phyloP scores from a whole-genome alignment of 2,329 filamentous ascomycete genomes.

The Fusarium sp. region DNA sequence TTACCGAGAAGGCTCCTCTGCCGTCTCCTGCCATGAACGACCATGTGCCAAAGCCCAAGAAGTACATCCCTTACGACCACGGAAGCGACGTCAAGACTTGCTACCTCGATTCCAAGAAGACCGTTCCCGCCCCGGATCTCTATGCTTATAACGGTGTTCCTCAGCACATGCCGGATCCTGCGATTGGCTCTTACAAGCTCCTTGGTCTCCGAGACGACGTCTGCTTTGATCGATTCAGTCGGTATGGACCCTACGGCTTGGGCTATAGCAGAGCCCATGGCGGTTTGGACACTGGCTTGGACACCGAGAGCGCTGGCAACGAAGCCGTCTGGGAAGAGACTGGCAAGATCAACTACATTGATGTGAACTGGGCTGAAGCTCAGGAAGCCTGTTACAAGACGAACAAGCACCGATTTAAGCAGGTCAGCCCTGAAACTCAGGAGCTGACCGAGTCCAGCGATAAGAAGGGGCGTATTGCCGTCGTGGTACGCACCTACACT shows the following conservation, averaged over 20 bases:
- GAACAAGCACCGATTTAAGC: conserved; percentile 70
- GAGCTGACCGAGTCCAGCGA: conserved; percentile 43
- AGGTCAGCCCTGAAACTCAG: conserved; percentile 52
- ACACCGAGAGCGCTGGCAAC: conserved; percentile 74
- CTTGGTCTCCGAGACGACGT: conserved; percentile 79
- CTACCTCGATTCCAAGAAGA: conserved; percentile 69
- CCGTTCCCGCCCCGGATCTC: conserved; percentile 66
- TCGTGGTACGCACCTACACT: conserved; percentile 82
- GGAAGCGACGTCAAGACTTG: conserved; percentile 66
- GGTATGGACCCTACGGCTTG: conserved; percentile 84
- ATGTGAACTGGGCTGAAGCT: conserved; percentile 63
- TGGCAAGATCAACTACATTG: conserved; percentile 65
- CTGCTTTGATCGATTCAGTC: conserved; percentile 88
- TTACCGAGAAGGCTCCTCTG: conserved; percentile 46
- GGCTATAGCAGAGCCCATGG: conserved; percentile 81
- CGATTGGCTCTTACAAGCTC: conserved; percentile 78
- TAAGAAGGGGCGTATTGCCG: conserved; percentile 70
- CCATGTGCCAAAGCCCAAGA: conserved; percentile 55
- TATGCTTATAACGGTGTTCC: conserved; percentile 76
- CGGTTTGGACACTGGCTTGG: conserved; percentile 75
- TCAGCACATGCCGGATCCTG: conserved; percentile 78
- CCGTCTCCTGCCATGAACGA: conserved; percentile 47
- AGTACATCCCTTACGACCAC: conserved; percentile 75
- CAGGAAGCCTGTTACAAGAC: conserved; percentile 63
- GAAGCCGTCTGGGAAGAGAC: conserved; percentile 65